Conservation (phyloP, 257 asterid species). For the Capsicum rhomboideum region DNA sequence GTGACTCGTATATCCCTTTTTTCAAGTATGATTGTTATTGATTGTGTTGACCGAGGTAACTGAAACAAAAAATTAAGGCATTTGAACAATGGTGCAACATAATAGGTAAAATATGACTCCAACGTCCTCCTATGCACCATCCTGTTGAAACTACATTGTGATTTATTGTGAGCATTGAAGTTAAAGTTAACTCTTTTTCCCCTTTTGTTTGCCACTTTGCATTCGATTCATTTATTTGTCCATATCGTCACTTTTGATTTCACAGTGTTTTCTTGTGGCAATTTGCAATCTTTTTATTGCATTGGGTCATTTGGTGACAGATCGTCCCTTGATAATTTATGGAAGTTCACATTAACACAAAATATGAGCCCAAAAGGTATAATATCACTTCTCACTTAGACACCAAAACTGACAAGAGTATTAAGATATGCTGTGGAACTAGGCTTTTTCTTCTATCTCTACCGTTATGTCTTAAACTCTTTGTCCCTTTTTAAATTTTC, state of each 20-base stretch:
- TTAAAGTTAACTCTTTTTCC: background rate
- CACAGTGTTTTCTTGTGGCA: background rate
- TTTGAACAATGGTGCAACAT: background rate
- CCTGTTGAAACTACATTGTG: background rate
- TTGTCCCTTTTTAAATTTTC: background rate
- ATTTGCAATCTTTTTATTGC: background rate
- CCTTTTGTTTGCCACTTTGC: background rate
- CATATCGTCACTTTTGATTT: background rate
- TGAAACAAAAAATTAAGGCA: background rate
- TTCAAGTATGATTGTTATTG: background rate
- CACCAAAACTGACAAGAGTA: background rate
- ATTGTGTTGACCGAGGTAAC: background rate
- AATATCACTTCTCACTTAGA: background rate
- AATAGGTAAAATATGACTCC: background rate
- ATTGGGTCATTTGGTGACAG: background rate
- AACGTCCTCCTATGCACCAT: background rate
- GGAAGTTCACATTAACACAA: background rate
- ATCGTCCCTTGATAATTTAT: background rate
- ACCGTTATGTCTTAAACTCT: background rate
- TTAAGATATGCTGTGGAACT: background rate
- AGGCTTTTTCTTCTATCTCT: background rate
- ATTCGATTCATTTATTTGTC: background rate
- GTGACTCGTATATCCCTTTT: background rate
- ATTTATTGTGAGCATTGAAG: background rate
- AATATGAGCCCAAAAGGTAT: background rate